Evolutionary conservation across 2,329 filamentous ascomycete species (phyloP).

Genomic region (Apiospora aurea): DNA sequence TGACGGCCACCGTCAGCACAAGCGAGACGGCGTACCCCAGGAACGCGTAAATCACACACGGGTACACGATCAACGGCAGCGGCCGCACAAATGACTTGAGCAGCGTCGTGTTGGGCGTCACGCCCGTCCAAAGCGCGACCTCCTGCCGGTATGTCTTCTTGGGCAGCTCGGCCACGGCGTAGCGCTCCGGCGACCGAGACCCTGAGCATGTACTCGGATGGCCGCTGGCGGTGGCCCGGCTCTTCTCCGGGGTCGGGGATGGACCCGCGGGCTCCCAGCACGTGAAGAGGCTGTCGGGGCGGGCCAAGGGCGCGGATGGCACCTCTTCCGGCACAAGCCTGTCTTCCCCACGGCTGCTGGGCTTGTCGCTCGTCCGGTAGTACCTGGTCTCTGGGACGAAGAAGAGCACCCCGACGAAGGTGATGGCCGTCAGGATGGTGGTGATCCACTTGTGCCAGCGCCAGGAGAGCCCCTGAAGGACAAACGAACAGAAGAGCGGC

Average conservation of each 20-base stretch:
- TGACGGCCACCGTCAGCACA: conserved; percentile 40
- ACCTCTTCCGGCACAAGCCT: conserved; percentile 3
- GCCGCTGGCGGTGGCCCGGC: neutral
- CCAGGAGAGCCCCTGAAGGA: conserved; percentile 40
- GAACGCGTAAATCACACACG: conserved; percentile 42
- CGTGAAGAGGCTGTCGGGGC: neutral
- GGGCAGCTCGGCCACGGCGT: conserved; percentile 25
- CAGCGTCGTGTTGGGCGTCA: conserved; percentile 35
- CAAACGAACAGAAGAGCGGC: conserved; percentile 42
- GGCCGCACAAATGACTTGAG: conserved; percentile 39
- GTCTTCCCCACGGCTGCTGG: conserved; percentile 17
- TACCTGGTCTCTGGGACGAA: conserved; percentile 43
- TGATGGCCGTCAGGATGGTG: conserved; percentile 38
- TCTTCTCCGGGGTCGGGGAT: conserved; percentile 9
- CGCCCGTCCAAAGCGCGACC: conserved; percentile 38
- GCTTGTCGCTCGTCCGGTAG: neutral
- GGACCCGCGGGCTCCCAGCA: conserved; percentile 12
- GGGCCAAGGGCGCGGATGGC: neutral
- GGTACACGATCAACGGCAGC: conserved; percentile 41
- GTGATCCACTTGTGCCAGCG: conserved; percentile 43
- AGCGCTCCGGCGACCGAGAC: neutral
- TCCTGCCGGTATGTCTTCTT: conserved; percentile 38
- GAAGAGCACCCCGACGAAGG: conserved; percentile 39
- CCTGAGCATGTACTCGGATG: neutral
- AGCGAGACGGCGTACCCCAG: conserved; percentile 41